Evolutionary conservation across 129 eudicot genomes (phyloP).

Genomic region (Ambrosia trifida): DNA sequence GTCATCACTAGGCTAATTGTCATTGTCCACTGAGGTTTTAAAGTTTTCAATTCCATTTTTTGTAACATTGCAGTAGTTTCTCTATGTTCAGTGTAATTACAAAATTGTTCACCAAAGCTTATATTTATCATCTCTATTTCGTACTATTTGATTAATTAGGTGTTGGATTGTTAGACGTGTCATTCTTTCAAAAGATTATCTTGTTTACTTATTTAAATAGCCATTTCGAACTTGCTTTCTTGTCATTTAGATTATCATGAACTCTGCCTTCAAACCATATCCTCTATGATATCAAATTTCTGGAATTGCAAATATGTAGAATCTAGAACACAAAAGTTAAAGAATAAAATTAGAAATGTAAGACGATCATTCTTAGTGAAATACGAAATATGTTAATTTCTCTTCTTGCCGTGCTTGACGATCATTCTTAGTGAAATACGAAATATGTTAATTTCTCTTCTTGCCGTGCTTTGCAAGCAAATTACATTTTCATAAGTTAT

Average conservation of each 20-base stretch:
- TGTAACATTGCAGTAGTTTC: neutral
- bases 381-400: neutral
- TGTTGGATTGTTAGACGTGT: neutral
- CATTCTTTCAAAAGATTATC: too few relatives aligned
- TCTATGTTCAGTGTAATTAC: neutral
- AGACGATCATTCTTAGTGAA: neutral
- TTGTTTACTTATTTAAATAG: neutral
- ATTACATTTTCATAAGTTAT: conserved; percentile 10
- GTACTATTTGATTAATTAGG: neutral
- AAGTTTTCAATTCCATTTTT: neutral
- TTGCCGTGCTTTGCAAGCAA: neutral
- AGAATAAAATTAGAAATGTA: neutral
- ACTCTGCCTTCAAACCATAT: neutral
- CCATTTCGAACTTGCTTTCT: neutral
- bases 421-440: neutral
- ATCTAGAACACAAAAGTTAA: neutral
- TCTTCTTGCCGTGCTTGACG: neutral
- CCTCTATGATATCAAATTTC: neutral
- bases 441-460: neutral
- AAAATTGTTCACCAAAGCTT: neutral
- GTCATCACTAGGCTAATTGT: conserved; percentile 3
- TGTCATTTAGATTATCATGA: neutral
- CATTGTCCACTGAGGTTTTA: conserved; percentile 4
- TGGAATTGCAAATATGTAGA: neutral
- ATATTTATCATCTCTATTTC: neutral